Base-by-base conservation (phyloP, 2,329 filamentous ascomycete genomes). In the Arthrobotrys pseudoclavata region DNA sequence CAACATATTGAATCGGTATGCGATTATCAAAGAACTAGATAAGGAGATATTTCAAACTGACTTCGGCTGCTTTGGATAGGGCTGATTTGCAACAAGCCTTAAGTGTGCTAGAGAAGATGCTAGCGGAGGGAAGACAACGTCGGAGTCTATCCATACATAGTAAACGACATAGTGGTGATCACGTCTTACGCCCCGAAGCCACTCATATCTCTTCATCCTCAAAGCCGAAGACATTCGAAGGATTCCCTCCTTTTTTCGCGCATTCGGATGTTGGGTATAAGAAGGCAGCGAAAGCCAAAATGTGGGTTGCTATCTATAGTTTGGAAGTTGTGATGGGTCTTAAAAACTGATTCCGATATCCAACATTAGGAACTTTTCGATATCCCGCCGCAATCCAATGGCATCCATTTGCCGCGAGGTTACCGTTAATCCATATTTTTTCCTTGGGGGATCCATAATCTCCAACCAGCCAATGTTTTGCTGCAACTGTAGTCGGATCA, bases 321-420 rank as follows among this genome's bases (percentile, higher is more conserved):
- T n/a, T 7, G 7, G 13, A 12, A 3, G 10, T 24, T 5, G 47
- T 24, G 47, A 12, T 13, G 12, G 20, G n/a, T 6, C 24, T 10
- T 40, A 12, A 37, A 55, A 1, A 12, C 24, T 57, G 7, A 55
- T 40, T 7, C 48, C 20, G 26, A 26, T 1, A 31, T 6, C 24
- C 5, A 4, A 40, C 13, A 31, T 9, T 63, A 77, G 74, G 74
- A 71, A 71, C 52, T 77, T 77, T 42, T 77, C 74, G 34, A 68
- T 77, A 53, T 77, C 74, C 3, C 67, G 68, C n/a, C 74, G 74
- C n/a, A 71, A 77, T 37, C 74, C 74, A 9, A 71, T 77, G 74
- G 53, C 52, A 10, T 77, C 74, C 6, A 63, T 77, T 22, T 77
- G 74, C 20, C 40, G 74, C 34, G 74, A 77, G 47, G 74, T 69